Conservation (phyloP, 176 grass and related monocot species). For the Cocos nucifera region DNA sequence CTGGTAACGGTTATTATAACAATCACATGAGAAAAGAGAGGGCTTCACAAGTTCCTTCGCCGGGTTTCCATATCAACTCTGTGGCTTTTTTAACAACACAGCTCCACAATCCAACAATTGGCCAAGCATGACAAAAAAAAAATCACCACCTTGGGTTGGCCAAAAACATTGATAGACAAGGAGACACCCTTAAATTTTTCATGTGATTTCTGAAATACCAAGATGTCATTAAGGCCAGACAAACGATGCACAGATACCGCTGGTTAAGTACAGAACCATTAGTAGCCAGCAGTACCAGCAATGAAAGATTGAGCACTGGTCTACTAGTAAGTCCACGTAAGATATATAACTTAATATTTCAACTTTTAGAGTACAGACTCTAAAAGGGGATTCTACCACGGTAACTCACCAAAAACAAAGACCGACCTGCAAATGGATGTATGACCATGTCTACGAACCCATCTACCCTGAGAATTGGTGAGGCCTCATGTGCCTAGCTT, state of each 20-base stretch:
- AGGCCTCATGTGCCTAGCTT: not conserved
- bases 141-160: too few species aligned
- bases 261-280: too few species aligned
- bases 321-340: not conserved
- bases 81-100: not conserved
- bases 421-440: not conserved
- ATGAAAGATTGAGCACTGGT: not conserved
- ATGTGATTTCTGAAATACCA: too few species aligned
- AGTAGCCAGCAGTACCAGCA: not conserved
- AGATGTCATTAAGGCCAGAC: not conserved
- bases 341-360: not conserved
- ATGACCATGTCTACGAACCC: not conserved
- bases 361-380: not conserved
- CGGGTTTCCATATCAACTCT: not conserved
- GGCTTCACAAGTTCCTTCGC: not conserved
- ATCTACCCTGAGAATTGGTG: not conserved
- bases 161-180: too few species aligned
- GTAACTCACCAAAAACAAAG: not conserved
- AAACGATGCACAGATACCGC: too few species aligned
- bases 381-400: not conserved
- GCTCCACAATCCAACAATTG: not conserved
- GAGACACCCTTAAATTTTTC: too few species aligned
- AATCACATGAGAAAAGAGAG: constrained; percentile 40
- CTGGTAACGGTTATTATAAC: constrained; percentile 28
- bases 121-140: not conserved